Percentiles rank a stretch among this genome's conserved stretches.
phyloP scores from a whole-genome alignment of 768 basidiomycete species.

The Melanogaster broomeanus region DNA sequence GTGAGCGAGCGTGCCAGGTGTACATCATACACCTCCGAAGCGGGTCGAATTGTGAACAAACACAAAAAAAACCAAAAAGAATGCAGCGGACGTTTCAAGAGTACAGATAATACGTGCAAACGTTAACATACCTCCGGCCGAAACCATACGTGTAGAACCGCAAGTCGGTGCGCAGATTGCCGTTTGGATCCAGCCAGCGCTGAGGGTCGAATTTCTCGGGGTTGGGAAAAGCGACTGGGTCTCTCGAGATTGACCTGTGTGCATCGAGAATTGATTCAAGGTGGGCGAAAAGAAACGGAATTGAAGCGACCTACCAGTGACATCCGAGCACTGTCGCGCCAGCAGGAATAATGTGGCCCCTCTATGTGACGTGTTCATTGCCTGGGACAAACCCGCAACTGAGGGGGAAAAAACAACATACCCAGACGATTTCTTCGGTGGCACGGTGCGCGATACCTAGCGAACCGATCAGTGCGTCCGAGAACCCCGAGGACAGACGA shows the following conservation, averaged over 20 bases:
- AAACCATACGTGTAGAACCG: constrained; percentile 53
- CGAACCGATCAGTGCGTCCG: background rate
- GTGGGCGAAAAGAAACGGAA: too few relatives aligned
- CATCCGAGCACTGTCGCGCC: constrained; percentile 21
- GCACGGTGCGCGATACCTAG: constrained; percentile 7
- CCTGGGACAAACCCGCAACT: constrained; percentile 34
- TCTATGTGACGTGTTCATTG: constrained; percentile 2
- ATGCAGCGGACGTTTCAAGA: too few relatives aligned
- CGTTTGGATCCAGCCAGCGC: constrained; percentile 47
- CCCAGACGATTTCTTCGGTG: constrained; percentile 9
- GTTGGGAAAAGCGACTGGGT: too few relatives aligned
- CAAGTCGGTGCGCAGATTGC: constrained; percentile 45
- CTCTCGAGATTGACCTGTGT: constrained; percentile 48
- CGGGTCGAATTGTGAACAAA: too few relatives aligned
- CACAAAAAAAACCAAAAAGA: too few relatives aligned
- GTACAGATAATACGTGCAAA: too few relatives aligned
- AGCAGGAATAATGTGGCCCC: constrained; percentile 23
- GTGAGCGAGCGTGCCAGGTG: background rate
- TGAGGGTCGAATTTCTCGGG: constrained; percentile 53
- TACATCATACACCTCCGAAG: too few relatives aligned
- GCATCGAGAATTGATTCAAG: too few relatives aligned
- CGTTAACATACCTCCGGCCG: constrained; percentile 35
- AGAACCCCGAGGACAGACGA: background rate
- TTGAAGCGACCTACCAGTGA: constrained; percentile 14
- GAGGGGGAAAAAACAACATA: background rate